Evolutionary conservation across 129 eudicot genomes (phyloP).

Genomic region (Lonicera japonica): DNA sequence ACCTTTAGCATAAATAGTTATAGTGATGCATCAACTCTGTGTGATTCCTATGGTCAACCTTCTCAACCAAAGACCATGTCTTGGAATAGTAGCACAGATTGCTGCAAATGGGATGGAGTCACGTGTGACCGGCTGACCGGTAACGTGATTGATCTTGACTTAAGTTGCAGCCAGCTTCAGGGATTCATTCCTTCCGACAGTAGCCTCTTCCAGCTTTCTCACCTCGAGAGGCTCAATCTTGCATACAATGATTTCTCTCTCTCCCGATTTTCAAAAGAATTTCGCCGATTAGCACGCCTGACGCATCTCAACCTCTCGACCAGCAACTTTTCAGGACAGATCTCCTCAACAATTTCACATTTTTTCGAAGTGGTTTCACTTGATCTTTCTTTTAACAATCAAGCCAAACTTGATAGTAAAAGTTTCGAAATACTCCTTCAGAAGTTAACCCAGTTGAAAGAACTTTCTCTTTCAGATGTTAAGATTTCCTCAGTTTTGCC

Average conservation of each 20-base stretch:
- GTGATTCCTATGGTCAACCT: background rate
- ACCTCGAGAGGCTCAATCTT: slow-evolving; percentile 2
- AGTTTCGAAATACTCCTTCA: slow-evolving; percentile 9
- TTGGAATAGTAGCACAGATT: background rate
- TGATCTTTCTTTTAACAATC: slow-evolving; percentile 6
- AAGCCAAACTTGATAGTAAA: background rate
- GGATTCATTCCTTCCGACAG: background rate
- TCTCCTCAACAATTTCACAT: background rate
- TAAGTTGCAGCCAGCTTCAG: slow-evolving; percentile 3
- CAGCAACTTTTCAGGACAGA: background rate
- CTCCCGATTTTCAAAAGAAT: background rate
- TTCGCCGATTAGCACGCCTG: background rate
- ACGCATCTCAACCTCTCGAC: background rate
- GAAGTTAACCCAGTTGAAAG: slow-evolving; percentile 15
- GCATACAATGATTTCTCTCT: background rate
- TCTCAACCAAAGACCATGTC: slow-evolving; percentile 2
- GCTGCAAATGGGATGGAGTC: background rate
- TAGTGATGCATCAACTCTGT: background rate
- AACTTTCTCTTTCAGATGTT: slow-evolving; percentile 5
- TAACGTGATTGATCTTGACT: background rate
- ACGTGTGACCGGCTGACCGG: background rate
- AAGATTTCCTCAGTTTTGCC: slow-evolving; percentile 13
- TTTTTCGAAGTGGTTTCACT: background rate
- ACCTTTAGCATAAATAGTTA: background rate
- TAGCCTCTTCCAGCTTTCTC: background rate